These are phyloP conservation scores for Aspergillus aculeatus DNA, from an alignment of 2,329 filamentous ascomycete species.

Conservation along the genomic window DNA sequence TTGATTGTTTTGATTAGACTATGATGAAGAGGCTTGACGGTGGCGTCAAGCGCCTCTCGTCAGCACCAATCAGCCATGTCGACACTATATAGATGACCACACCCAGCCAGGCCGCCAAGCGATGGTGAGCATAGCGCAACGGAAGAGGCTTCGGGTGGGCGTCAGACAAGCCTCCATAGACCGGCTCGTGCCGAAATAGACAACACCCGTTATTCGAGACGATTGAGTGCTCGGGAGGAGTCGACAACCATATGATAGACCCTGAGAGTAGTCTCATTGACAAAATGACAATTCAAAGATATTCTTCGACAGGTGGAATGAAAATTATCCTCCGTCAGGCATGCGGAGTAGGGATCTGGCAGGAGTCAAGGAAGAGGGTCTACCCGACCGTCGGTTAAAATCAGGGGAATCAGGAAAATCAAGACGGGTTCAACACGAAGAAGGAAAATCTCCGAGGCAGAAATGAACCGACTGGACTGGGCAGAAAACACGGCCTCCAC, in stretches of 20 bases:
- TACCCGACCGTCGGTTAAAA: conserved; percentile 15
- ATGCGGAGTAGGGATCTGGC: not conserved
- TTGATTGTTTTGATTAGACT: too few species aligned
- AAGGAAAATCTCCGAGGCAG: conserved; percentile 14
- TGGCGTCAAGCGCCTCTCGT: not conserved
- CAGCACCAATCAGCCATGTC: not conserved
- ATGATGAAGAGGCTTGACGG: not conserved
- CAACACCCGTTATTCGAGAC: not conserved
- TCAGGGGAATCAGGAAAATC: conserved; percentile 2
- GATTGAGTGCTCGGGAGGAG: not conserved
- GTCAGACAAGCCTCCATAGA: not conserved
- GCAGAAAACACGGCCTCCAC: conserved; percentile 8
- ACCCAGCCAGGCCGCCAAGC: not conserved
- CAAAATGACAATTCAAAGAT: not conserved
- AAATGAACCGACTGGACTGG: conserved; percentile 19
- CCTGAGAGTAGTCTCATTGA: not conserved
- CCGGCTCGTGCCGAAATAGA: not conserved
- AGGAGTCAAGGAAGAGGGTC: not conserved
- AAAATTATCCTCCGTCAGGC: not conserved
- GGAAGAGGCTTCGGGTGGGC: not conserved
- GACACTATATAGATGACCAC: not conserved
- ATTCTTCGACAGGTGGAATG: too few species aligned
- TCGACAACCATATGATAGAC: not conserved
- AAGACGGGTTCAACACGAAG: conserved; percentile 6
- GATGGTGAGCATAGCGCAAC: not conserved